These are phyloP conservation scores for Populus deltoides DNA, from an alignment of 345 rosid genomes.

Conservation along the genomic window DNA sequence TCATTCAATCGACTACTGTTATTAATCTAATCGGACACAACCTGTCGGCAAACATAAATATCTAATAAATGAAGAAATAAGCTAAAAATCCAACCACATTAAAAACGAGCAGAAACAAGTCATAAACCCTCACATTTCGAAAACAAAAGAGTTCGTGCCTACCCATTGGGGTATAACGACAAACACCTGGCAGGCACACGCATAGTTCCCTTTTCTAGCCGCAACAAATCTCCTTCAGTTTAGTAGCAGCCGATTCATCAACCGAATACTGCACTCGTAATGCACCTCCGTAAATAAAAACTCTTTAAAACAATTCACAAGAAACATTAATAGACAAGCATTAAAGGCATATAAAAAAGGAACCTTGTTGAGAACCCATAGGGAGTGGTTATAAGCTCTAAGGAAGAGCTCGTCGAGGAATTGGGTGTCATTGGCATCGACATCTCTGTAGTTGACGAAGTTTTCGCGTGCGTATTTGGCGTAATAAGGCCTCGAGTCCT, in stretches of 20 bases:
- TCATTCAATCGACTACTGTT: not conserved
- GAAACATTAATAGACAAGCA: not conserved
- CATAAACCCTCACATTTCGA: not conserved
- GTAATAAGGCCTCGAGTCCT: slow-evolving; percentile 78
- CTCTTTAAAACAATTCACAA: not conserved
- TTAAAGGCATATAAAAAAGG: not conserved
- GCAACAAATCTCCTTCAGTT: slow-evolving; percentile 52
- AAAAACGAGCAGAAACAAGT: not conserved
- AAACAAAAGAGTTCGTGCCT: not conserved
- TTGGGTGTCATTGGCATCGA: slow-evolving; percentile 49
- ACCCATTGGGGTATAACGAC: slow-evolving; percentile 33
- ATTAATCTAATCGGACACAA: not conserved
- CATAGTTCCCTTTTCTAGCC: slow-evolving; percentile 11
- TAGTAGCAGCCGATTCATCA: slow-evolving; percentile 64
- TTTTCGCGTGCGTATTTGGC: slow-evolving; percentile 89
- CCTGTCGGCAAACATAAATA: not conserved
- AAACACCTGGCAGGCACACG: slow-evolving; percentile 39
- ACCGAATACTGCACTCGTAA: slow-evolving; percentile 61
- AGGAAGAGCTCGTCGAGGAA: slow-evolving; percentile 78
- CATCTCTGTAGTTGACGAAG: slow-evolving; percentile 79
- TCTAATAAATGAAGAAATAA: not conserved
- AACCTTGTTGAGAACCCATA: slow-evolving; percentile 94
- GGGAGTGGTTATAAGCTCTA: slow-evolving; percentile 79
- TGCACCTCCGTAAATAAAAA: slow-evolving; percentile 4
- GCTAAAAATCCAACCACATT: not conserved